These are phyloP conservation scores for Setaria italica DNA, from an alignment of 202 grass and related monocot genomes.

Conservation along the genomic window DNA sequence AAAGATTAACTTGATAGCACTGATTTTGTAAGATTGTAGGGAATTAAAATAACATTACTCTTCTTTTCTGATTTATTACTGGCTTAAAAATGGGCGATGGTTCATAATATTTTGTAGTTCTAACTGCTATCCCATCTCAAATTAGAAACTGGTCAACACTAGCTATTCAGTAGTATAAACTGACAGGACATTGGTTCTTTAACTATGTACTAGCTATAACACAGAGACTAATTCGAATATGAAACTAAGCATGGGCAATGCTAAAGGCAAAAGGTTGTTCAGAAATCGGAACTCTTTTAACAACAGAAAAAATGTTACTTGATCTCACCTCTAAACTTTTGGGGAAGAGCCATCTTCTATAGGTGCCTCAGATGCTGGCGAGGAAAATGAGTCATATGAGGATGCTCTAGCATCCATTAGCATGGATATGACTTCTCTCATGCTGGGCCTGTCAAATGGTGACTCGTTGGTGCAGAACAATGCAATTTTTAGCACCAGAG, in stretches of 20 bases:
- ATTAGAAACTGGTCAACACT: background rate
- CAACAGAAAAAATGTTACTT: constrained; percentile 20
- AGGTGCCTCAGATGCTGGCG: constrained; percentile 63
- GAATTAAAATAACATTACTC: background rate
- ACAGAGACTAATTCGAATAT: constrained; percentile 12
- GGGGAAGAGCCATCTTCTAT: constrained; percentile 52
- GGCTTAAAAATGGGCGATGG: background rate
- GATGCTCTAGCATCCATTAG: constrained; percentile 74
- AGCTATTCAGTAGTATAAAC: background rate
- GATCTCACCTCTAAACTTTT: constrained; percentile 53
- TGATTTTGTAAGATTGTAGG: background rate
- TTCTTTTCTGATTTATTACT: background rate
- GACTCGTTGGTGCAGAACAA: constrained; percentile 91
- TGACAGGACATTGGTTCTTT: background rate
- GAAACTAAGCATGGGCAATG: constrained; percentile 13
- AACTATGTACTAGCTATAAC: background rate
- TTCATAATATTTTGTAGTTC: background rate
- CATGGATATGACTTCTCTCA: constrained; percentile 99
- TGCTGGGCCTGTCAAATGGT: constrained; percentile 87
- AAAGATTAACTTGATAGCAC: background rate
- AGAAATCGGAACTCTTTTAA: background rate
- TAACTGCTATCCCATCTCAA: background rate
- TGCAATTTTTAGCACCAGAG: constrained; percentile 89
- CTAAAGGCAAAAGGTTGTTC: background rate
- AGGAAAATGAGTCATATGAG: constrained; percentile 58